Evolutionary conservation across 371 early-diverging fungal genomes (phyloP), one percentile per base, ranked within the genome.

Genomic region (Zychaea mexicana): DNA sequence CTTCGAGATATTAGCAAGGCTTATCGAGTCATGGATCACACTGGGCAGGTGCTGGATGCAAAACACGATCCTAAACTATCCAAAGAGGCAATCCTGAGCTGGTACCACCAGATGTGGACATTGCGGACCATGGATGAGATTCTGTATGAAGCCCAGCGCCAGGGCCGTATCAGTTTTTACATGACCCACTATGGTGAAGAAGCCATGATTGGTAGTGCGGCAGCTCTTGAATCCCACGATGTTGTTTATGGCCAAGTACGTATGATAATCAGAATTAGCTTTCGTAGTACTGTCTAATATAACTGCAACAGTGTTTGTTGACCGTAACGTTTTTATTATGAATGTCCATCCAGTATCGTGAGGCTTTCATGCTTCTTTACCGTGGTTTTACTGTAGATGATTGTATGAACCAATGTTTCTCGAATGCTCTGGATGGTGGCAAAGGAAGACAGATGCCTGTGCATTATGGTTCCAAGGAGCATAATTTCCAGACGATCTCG

Each of bases 401-500:
- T 68, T 90, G 96, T 72, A 94, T 98, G 88, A 94, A 96, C 78
- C 98, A 98, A 78, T 96, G 96, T 72, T 97, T 94, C 76, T 89
- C 92, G 12, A 98, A 97, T 72, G 90, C 85, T 4, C 61, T 76
- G 39, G 98, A 97, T 76, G 72, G 82, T 57, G 97, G 97, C 62
- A 98, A 97, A 80, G 98, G 98, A 26, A 88, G 98, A 21, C 98
- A 98, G 74, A 98, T 98, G 98, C 98, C 98, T 24, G 88, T 98
- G 28, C 98, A 98, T 74, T 98, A 97, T 74, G 98, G 98, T 4
- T 88, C 91, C 24, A 84, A 82, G 65, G 86, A 85, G 46, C 81
- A 87, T 46, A 91, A 94, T 65, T 96, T 98, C 76, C 96, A 96
- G 73, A 98, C 98, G 9, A 98, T 98, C 58, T 97, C 97, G 21